A percentile compares a stretch with the other conserved stretches of the same genome.
These are phyloP conservation scores for Xylaria cubensis DNA, from an alignment of 495 filamentous ascomycete species.

Conservation along the genomic window DNA sequence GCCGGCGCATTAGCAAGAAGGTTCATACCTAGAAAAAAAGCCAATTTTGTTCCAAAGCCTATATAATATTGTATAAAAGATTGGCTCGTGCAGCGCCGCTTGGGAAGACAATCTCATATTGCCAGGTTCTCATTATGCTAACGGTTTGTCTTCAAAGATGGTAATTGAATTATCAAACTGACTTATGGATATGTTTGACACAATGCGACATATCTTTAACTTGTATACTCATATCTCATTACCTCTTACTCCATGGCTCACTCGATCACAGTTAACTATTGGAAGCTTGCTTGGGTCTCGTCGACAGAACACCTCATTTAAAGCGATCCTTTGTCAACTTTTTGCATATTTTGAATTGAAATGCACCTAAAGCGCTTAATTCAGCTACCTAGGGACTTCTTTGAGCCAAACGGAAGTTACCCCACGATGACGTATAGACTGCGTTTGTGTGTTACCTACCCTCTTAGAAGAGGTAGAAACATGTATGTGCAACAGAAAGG, in stretches of 20 bases:
- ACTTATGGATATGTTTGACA: neutral
- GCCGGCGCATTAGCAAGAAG: neutral
- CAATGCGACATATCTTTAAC: neutral
- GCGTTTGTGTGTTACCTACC: slow-evolving; percentile 9
- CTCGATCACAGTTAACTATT: too few relatives aligned
- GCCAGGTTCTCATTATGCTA: neutral
- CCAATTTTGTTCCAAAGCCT: neutral
- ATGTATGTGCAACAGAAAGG: slow-evolving; percentile 3
- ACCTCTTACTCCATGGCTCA: neutral
- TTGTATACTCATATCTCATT: neutral
- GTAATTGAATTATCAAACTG: neutral
- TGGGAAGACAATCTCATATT: neutral
- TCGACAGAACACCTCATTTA: too few relatives aligned
- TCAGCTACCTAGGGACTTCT: neutral
- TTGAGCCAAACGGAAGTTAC: neutral
- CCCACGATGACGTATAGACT: slow-evolving; percentile 23
- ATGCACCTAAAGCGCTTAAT: neutral
- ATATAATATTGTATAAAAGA: neutral
- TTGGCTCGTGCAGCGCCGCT: neutral
- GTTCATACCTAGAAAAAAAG: too few relatives aligned
- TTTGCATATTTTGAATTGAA: too few relatives aligned
- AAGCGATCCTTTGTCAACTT: too few relatives aligned
- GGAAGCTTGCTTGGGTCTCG: too few relatives aligned
- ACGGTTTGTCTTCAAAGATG: neutral
- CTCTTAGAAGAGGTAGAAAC: neutral